Percentiles rank a stretch among this genome's conserved stretches.
phyloP scores from a whole-genome alignment of 202 grass and related monocot genomes.

The Sporobolus alterniflorus region DNA sequence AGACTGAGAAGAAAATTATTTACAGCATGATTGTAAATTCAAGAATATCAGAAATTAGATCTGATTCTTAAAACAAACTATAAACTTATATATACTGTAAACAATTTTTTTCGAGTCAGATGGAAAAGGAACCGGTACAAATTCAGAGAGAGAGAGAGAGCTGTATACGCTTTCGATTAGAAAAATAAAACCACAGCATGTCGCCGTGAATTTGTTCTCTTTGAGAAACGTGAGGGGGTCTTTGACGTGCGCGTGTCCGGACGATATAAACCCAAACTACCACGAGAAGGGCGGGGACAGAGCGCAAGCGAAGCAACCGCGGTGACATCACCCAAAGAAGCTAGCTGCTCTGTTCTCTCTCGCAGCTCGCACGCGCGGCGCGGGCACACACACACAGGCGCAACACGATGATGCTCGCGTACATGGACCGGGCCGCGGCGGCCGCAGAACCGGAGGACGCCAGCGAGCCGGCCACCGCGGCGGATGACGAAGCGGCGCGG shows the following conservation, averaged over 20 bases:
- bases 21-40: too few species aligned
- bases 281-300: neutral
- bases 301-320: slow-evolving; percentile 6
- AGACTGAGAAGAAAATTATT: too few species aligned
- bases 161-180: neutral
- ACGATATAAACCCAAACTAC: slow-evolving; percentile 49
- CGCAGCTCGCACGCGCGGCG: neutral
- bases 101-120: too few species aligned
- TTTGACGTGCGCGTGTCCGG: slow-evolving; percentile 41
- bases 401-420: slow-evolving; percentile 73
- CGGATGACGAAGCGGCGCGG: slow-evolving; percentile 39
- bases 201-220: neutral
- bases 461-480: slow-evolving; percentile 10
- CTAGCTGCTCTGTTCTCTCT: slow-evolving; percentile 27
- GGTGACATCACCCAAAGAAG: slow-evolving; percentile 18
- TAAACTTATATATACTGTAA: too few species aligned
- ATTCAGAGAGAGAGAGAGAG: neutral
- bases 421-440: slow-evolving; percentile 62
- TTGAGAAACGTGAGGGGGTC: slow-evolving; percentile 22
- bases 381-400: neutral
- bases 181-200: neutral
- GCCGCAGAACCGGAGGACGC: slow-evolving; percentile 44
- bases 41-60: too few species aligned
- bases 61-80: too few species aligned
- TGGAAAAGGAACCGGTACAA: too few species aligned